Base-by-base conservation (phyloP, 164 flowering plant genomes). In the Berberis vulgaris region DNA sequence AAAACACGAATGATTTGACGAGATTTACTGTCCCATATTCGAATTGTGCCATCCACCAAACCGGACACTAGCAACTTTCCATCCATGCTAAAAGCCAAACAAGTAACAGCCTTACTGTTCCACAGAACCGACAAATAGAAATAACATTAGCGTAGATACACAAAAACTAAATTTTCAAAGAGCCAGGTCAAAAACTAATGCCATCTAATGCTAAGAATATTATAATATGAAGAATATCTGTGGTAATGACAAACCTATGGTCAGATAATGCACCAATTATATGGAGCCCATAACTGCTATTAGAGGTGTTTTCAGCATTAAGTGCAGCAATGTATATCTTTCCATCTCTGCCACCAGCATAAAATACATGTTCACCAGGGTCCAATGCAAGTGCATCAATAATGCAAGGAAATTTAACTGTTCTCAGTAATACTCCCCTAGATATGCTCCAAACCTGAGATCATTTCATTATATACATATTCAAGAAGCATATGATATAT, bases 311-410 rank as follows among this genome's bases (percentile, higher is more conserved):
- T 66, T 69, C 86, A 60, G 82, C 82, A 80, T 73, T 79, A 50
- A 93, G 83, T 41, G 84, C 86, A 59, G 81, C 90, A 69, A 86
- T 82, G 65, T 85, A 86, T 70, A 90, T 85, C 69, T 79, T 86
- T 43, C 97, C 93, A 76, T 93, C 94, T 67, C 83, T 84, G 62
- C 92, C 50, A 2, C 96, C 98, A 70, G 94, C 97, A 81, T 86
- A 90, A 69, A 93, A 90, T 45, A 82, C 86, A 74, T 83, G 74
- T 67, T 88, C 98, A 5, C 84, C 83, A 71, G 96, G 94, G 65
- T 90, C 97, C 73, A 93, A 62, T 11, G 86, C 86, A 78, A 93
- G 62, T 59, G 97, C 86, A 79, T 88, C 82, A 71, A 93, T 79
- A 70, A 79, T 65, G 65, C 90, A 78, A 50, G 96, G 97, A 65